A percentile compares a stretch with the other conserved stretches of the same genome.
phyloP scores from a whole-genome alignment of 345 rosid genomes.

The Citrus glauca region DNA sequence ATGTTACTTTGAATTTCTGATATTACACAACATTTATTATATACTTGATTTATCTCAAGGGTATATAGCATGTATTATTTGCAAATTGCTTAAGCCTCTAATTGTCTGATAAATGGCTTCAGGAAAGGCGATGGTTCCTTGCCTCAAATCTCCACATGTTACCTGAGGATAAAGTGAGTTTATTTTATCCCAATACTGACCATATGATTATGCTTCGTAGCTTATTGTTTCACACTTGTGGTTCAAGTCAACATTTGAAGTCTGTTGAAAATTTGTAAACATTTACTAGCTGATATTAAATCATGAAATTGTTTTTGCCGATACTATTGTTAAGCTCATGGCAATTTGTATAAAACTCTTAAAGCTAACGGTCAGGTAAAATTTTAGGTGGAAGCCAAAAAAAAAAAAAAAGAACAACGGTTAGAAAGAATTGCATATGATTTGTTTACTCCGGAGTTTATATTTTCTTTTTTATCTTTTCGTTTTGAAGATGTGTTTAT shows the following conservation, averaged over 20 bases:
- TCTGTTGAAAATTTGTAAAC: background rate
- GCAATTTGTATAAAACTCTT: background rate
- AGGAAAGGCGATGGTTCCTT: slow-evolving; percentile 59
- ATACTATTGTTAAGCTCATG: background rate
- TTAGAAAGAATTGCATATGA: background rate
- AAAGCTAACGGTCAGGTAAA: background rate
- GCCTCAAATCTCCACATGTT: slow-evolving; percentile 65
- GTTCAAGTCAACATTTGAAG: background rate
- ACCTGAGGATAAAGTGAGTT: slow-evolving; percentile 79
- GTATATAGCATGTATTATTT: background rate
- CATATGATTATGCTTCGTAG: background rate
- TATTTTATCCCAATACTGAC: background rate
- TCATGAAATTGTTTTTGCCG: background rate
- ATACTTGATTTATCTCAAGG: background rate
- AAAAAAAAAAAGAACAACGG: background rate
- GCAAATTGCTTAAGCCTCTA: slow-evolving; percentile 6
- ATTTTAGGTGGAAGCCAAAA: background rate
- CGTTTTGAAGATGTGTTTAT: background rate
- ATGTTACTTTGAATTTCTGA: slow-evolving; percentile 12
- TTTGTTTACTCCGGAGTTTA: too few relatives aligned
- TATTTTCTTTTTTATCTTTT: too few relatives aligned
- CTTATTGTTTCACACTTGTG: background rate
- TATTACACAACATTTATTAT: background rate
- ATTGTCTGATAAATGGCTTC: slow-evolving; percentile 25
- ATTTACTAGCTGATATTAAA: background rate